Base-by-base conservation (phyloP, 768 basidiomycete species). In the Termitomyces sp. region DNA sequence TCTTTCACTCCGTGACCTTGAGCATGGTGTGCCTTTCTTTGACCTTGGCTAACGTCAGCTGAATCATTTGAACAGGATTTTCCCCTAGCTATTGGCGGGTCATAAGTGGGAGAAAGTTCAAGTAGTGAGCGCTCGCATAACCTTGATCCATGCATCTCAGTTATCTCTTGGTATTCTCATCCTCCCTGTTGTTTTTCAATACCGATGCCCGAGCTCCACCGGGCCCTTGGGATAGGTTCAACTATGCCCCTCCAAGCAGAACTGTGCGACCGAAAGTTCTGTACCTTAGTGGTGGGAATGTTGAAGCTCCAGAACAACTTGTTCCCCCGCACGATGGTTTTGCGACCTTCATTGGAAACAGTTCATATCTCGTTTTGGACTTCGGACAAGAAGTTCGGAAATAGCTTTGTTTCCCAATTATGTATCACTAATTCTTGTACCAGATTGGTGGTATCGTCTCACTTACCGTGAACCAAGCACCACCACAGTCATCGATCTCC, bases 201-300 rank as follows among this genome's bases (percentile, higher is more conserved):
- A 45, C 24, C 27, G 18, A 43, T 40, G 68, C 65, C 12, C 46
- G 67, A 39, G 78, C 76, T 10, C 77, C 77, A 1, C 51, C 57
- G 33, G 77, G 78, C 18, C 74, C 76, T 50, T 79, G 77, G 78
- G 77, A 79, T 59, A 61, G 59, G 14, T 79, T 79, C 63, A 79
- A 78, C 57, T 75, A 67, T 42, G 76, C 78, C 1, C 77, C 77
- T 4, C 47, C 63, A 0, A 68, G 67, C 14, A 69, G 70, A 39
- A 67, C 56, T 16, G 72, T 77, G 4, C 59, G 56, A 13, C 76
- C 77, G 10, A 63, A 57, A n/a, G 59, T 62, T n/a, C 53, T 76
- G 12, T 67, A 65, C 46, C 56, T 62, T 5, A 54, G 65, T 5
- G 55, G 62, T 43, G 76, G 75, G 4, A n/a, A 48, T 0, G 73